Conservation (phyloP, 2,329 filamentous ascomycete species). For the Lasiodiplodia hormozganensis region DNA sequence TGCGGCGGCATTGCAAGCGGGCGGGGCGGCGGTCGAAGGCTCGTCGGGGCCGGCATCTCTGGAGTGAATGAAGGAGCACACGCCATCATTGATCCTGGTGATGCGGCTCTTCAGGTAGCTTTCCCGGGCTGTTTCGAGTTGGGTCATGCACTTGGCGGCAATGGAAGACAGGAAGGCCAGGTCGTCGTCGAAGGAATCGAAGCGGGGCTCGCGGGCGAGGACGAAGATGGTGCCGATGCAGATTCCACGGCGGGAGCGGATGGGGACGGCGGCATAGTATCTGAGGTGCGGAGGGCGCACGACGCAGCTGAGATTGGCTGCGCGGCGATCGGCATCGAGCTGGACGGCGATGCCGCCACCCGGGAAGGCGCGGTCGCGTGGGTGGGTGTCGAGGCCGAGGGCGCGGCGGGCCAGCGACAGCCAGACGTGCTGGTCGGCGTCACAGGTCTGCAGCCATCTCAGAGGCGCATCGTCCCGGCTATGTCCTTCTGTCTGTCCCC, state of each 20-base stretch:
- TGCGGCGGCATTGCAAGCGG: not conserved
- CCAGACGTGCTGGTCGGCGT: slow-evolving; percentile 10
- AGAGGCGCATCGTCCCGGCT: slow-evolving; percentile 1
- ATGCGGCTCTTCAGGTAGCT: slow-evolving; percentile 27
- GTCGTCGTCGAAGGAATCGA: slow-evolving; percentile 21
- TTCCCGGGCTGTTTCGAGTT: slow-evolving; percentile 32
- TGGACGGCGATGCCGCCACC: slow-evolving; percentile 19
- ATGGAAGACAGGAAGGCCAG: slow-evolving; percentile 23
- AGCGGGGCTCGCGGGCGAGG: slow-evolving; percentile 25
- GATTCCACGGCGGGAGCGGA: slow-evolving; percentile 28
- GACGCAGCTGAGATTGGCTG: slow-evolving; percentile 24
- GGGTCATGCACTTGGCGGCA: slow-evolving; percentile 30
- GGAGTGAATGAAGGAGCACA: slow-evolving; percentile 25
- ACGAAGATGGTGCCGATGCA: slow-evolving; percentile 33
- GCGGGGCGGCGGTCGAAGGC: not conserved
- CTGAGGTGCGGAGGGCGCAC: slow-evolving; percentile 12
- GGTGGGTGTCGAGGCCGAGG: slow-evolving; percentile 11
- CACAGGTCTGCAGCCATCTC: slow-evolving; percentile 9
- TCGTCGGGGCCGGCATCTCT: slow-evolving; percentile 9
- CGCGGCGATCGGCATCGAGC: slow-evolving; percentile 8
- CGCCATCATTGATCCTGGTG: slow-evolving; percentile 14
- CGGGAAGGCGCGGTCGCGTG: slow-evolving; percentile 21
- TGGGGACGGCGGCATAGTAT: slow-evolving; percentile 31
- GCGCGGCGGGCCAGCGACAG: slow-evolving; percentile 25
- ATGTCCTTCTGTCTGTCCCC: slow-evolving; percentile 14